Conservation (phyloP, 148 eudicot genomes). For the Rheum nobile region DNA sequence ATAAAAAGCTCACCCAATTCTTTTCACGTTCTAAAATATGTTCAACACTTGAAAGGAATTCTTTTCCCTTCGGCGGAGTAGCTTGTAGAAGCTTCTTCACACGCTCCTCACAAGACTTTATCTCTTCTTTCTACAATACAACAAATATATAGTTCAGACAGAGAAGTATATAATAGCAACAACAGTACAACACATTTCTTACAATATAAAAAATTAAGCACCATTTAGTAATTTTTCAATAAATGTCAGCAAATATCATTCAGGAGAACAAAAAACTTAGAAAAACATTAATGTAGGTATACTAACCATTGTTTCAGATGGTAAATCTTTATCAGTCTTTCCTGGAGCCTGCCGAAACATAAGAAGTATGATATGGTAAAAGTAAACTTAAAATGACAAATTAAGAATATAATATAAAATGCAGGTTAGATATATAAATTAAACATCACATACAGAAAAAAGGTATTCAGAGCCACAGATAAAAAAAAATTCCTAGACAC, state of each 20-base stretch:
- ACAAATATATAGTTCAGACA: slow-evolving; percentile 6
- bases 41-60: slow-evolving; percentile 72
- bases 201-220: neutral
- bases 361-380: slow-evolving; percentile 2
- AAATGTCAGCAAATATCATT: neutral
- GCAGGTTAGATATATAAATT: neutral
- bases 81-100: slow-evolving; percentile 80
- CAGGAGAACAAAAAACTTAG: neutral
- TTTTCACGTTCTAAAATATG: slow-evolving; percentile 93
- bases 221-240: neutral
- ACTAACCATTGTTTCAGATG: slow-evolving; percentile 87
- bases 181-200: neutral
- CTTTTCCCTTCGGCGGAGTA: slow-evolving; percentile 89
- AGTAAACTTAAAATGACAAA: neutral
- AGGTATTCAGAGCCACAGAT: neutral
- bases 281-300: neutral
- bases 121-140: slow-evolving; percentile 66
- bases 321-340: slow-evolving; percentile 82
- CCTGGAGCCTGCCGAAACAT: slow-evolving; percentile 64
- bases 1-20: slow-evolving; percentile 61
- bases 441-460: neutral
- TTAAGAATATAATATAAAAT: neutral
- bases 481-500: neutral
- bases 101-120: slow-evolving; percentile 73
- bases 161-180: neutral